phyloP scores from a whole-genome alignment of 108 stramenopile species.

The Tribonema minus region DNA sequence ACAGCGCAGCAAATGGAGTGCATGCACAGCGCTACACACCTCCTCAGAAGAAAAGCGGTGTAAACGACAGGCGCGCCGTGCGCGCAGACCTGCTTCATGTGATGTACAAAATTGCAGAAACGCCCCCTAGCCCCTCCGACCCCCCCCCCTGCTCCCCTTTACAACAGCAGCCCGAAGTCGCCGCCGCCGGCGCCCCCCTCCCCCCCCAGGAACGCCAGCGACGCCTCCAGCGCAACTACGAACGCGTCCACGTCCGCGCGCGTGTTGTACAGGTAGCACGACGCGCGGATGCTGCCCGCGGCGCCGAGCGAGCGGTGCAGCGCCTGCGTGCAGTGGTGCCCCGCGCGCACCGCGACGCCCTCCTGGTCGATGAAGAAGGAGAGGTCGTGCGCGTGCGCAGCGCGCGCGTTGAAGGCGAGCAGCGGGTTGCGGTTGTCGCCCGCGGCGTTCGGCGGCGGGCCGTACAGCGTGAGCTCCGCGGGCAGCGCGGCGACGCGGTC shows the following conservation, averaged over 20 bases:
- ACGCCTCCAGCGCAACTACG: background rate
- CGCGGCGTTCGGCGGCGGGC: constrained; percentile 21
- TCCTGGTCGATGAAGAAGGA: constrained; percentile 90
- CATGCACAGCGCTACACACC: no score
- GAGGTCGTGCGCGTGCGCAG: constrained; percentile 85
- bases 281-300: constrained; percentile 62
- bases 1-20: no score
- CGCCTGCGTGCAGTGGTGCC: constrained; percentile 97
- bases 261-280: constrained; percentile 52
- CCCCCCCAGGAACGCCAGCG: background rate
- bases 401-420: constrained; percentile 73
- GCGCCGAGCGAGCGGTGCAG: constrained; percentile 78
- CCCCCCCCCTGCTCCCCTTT: no score
- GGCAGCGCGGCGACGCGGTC: constrained; percentile 64
- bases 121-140: no score
- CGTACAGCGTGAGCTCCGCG: constrained; percentile 71
- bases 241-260: constrained; percentile 47
- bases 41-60: no score
- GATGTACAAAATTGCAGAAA: no score
- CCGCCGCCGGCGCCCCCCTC: background rate
- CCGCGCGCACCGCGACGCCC: constrained; percentile 86
- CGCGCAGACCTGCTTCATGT: no score
- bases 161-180: no score
- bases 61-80: no score
- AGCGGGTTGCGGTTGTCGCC: constrained; percentile 70